Evolutionary conservation across 345 rosid genomes (phyloP).

Genomic region (Acer negundo): DNA sequence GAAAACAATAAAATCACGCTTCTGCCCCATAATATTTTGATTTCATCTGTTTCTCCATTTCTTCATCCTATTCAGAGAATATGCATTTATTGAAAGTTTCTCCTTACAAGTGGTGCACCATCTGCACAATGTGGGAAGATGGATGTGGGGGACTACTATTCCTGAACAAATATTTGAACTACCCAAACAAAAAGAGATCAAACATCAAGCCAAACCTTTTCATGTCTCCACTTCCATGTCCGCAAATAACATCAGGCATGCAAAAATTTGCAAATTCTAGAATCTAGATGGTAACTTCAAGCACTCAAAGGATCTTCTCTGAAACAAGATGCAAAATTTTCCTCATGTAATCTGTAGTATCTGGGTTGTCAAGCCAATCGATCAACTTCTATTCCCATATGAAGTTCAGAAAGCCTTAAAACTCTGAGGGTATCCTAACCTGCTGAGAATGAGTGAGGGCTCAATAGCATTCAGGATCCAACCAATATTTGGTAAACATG

Average conservation of each 20-base stretch:
- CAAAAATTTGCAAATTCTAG: background rate
- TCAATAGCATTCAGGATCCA: background rate
- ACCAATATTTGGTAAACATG: constrained; percentile 6
- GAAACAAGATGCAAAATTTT: background rate
- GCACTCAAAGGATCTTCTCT: background rate
- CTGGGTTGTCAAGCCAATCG: constrained; percentile 12
- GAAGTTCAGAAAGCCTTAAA: background rate
- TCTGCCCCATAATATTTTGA: background rate
- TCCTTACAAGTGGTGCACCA: background rate
- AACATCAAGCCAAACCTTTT: background rate
- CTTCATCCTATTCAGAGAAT: background rate
- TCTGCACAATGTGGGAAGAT: background rate
- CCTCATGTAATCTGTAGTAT: background rate
- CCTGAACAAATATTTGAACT: background rate
- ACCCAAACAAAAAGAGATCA: background rate
- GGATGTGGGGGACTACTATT: background rate
- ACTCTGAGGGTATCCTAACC: background rate
- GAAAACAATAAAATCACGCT: background rate
- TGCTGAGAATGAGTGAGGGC: background rate
- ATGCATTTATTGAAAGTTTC: background rate
- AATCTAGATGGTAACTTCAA: background rate
- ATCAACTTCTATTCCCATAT: background rate
- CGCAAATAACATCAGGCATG: background rate
- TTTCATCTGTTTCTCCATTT: background rate
- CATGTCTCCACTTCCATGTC: background rate